Conservation (phyloP, 805 yeast genomes). For the Teunomyces stri region DNA sequence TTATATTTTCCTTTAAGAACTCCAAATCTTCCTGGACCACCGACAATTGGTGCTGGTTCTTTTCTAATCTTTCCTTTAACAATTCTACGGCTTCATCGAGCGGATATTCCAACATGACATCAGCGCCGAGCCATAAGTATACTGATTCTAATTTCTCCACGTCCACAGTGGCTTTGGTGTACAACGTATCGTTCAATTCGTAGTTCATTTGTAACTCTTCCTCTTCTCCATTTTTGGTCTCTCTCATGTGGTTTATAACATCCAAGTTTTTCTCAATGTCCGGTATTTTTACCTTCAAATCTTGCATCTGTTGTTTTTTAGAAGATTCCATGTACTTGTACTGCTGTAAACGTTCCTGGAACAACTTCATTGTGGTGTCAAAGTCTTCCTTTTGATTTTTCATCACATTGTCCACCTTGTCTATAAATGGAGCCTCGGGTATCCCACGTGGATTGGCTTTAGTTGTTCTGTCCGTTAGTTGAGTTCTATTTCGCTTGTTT, state of each 20-base stretch:
- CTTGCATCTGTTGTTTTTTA: slow-evolving; percentile 47
- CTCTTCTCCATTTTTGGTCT: slow-evolving; percentile 39
- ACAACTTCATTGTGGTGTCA: slow-evolving; percentile 62
- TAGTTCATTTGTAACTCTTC: slow-evolving; percentile 60
- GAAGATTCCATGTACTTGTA: slow-evolving; percentile 82
- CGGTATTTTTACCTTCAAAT: slow-evolving; percentile 74
- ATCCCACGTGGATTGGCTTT: slow-evolving; percentile 88
- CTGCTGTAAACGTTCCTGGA: slow-evolving; percentile 86
- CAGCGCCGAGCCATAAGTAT: slow-evolving; percentile 96
- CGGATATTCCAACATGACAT: slow-evolving; percentile 94
- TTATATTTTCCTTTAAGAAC: slow-evolving; percentile 80
- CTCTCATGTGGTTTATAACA: slow-evolving; percentile 59
- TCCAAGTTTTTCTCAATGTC: slow-evolving; percentile 85
- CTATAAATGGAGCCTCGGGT: slow-evolving; percentile 94
- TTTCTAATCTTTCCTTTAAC: slow-evolving; percentile 56
- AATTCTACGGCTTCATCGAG: slow-evolving; percentile 80
- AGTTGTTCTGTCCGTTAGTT: slow-evolving; percentile 42
- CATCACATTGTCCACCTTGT: slow-evolving; percentile 72
- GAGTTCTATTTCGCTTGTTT: slow-evolving; percentile 4
- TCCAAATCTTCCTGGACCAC: slow-evolving; percentile 81
- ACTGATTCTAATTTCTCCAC: slow-evolving; percentile 58
- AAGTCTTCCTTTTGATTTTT: slow-evolving; percentile 64
- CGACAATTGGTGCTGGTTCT: slow-evolving; percentile 57
- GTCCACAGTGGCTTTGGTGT: slow-evolving; percentile 74
- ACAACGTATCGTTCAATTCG: slow-evolving; percentile 90